Evolutionary conservation across 1,284 basidiomycete species (phyloP).

Genomic region (Ganoderma lucidum): DNA sequence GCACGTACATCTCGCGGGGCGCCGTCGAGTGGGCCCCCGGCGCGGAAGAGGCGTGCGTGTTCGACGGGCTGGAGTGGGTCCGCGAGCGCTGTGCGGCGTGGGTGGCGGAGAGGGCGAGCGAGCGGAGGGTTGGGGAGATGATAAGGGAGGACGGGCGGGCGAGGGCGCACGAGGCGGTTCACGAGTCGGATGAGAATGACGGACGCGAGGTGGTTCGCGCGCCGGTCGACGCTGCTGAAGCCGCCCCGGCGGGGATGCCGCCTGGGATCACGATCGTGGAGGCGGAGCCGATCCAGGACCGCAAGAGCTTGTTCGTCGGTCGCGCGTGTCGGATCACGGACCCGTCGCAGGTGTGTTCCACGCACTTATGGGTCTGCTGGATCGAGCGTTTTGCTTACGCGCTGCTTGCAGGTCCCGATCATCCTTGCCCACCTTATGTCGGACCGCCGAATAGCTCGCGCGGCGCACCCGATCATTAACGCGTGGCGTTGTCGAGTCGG

Average conservation of each 20-base stretch:
- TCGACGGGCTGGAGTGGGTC: conserved; percentile 87
- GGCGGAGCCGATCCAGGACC: conserved; percentile 82
- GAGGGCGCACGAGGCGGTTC: not conserved
- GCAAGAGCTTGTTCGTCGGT: conserved; percentile 87
- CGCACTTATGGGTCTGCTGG: too few relatives aligned
- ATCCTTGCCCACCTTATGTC: conserved; percentile 78
- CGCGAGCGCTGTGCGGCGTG: conserved; percentile 72
- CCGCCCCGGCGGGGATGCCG: conserved; percentile 52
- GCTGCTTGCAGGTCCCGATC: conserved; percentile 63
- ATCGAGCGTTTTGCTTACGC: not conserved
- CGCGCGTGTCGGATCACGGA: conserved; percentile 82
- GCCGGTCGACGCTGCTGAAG: conserved; percentile 25
- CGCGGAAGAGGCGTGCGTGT: conserved; percentile 81
- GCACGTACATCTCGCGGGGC: conserved; percentile 81
- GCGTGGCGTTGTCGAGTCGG: conserved; percentile 85
- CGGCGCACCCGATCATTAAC: conserved; percentile 90
- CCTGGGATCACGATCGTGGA: conserved; percentile 69
- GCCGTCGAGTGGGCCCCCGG: conserved; percentile 79
- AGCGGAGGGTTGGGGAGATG: conserved; percentile 63
- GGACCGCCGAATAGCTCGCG: conserved; percentile 78
- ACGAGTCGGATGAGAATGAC: conserved; percentile 25
- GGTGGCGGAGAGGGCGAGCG: conserved; percentile 72
- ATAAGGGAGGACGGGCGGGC: conserved; percentile 62
- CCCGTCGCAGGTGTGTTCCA: conserved; percentile 69
- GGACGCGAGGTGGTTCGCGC: conserved; percentile 2